Base-by-base conservation (phyloP, 1,284 basidiomycete species). In the Heimioporus retisporus region DNA sequence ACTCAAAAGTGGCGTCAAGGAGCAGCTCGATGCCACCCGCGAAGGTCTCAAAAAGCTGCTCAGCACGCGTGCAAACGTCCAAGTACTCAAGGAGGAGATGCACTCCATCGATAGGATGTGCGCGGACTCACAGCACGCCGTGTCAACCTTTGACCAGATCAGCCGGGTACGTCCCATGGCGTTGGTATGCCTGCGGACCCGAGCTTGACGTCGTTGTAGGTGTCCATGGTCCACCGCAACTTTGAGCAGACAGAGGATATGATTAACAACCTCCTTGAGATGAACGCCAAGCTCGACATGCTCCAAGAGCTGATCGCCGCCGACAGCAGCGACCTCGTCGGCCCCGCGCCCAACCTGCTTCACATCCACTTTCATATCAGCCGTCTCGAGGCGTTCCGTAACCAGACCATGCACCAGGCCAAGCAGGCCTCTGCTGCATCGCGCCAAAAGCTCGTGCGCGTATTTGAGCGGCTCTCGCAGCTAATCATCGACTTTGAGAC, bases 181-280 rank as follows among this genome's bases (percentile, higher is more conserved):
- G 21, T 61, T 48, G 35, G 35, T 40, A 40, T 11, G 13, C 10
- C 11, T 11, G 35, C 35, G 25, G 42, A 35, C 40, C 40, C 21
- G 31, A 11, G 35, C 8, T 40, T 40, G 35, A 40, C 11, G 35
- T 13, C 63, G 59, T 15, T n/a, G 21, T 65, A 40, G 35, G 35
- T 40, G 35, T 99, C 97, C 23, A 92, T 94, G 83, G 94, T 99
- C 2, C 97, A 99, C 78, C 88, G 97, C 18, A 97, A 98, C 77
- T 97, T 99, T 75, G 91, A 96, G 65, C 94, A 95, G 71, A 98
- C 97, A 5, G 94, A 97, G 75, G 96, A 96, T 72, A 98, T 98
- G 90, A 94, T 99, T 64, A 91, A 93, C 69, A 96, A 97, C 77
- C 87, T 99, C 44, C 86, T 95, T 46, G 92, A 93, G 67, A 97